Conservation (phyloP, 371 early-diverging fungal species). For the Mortierella sp. region DNA sequence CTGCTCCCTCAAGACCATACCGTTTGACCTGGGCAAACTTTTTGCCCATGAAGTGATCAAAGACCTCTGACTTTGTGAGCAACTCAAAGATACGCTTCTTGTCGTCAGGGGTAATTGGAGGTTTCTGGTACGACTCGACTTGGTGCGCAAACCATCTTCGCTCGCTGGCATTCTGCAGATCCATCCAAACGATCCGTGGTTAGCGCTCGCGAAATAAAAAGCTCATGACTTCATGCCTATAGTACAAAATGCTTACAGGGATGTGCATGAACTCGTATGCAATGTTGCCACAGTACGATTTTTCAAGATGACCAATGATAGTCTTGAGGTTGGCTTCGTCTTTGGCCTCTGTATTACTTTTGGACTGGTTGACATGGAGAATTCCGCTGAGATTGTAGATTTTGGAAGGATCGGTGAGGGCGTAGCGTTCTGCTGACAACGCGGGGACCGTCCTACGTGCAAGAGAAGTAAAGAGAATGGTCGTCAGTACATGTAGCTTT, state of each 20-base stretch:
- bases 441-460: slow-evolving; percentile 63
- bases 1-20: slow-evolving; percentile 97
- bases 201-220: no score
- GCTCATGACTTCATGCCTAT: no score
- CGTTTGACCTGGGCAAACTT: slow-evolving; percentile 95
- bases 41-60: slow-evolving; percentile 96
- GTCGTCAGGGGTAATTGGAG: slow-evolving; percentile 64
- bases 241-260: slow-evolving; percentile 62
- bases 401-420: slow-evolving; percentile 64
- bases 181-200: neutral
- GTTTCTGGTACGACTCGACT: slow-evolving; percentile 81
- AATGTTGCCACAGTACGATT: slow-evolving; percentile 86
- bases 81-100: slow-evolving; percentile 81
- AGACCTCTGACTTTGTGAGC: slow-evolving; percentile 83
- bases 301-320: slow-evolving; percentile 76
- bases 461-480: neutral
- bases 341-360: slow-evolving; percentile 51
- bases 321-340: slow-evolving; percentile 73
- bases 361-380: slow-evolving; percentile 74
- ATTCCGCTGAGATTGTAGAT: slow-evolving; percentile 80
- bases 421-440: slow-evolving; percentile 86
- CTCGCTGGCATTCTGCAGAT: slow-evolving; percentile 77
- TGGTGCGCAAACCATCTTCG: slow-evolving; percentile 89
- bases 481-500: neutral
- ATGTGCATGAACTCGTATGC: slow-evolving; percentile 96